Evolutionary conservation across 2,329 filamentous ascomycete genomes (phyloP), one percentile per base, ranked within the genome.

Genomic region (Tricladium varicosporioides): DNA sequence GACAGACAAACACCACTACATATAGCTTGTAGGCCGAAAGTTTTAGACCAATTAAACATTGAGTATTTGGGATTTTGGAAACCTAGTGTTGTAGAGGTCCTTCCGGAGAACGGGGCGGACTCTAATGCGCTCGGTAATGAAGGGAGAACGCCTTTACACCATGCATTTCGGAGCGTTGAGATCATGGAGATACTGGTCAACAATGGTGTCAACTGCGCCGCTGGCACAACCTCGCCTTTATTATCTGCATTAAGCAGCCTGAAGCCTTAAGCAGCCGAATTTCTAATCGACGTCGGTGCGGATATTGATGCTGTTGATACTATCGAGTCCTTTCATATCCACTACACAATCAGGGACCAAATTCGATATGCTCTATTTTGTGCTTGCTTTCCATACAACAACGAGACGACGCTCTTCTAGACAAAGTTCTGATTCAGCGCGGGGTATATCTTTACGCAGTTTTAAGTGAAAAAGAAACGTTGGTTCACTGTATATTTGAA

Each of bases 81-180:
- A n/a, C 43, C 15, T 5, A 11, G 18, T 16, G n/a, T 1, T 48
- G n/a, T 48, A 36, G 42, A 15, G n/a, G 27, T 48, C 16, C 27
- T 54, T 22, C 27, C 33, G 9, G 43, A 33, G 1, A 15, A 16
- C 13, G 22, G n/a, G 8, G 42, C 43, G 19, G 46, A 54, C 52
- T 13, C 27, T 2, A 19, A 48, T 22, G 18, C 18, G 15, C 15
- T 46, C 10, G 43, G 36, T 32, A 36, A 42, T 8, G 46, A 16
- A 13, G 52, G 52, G 44, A 44, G n/a, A n/a, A 19, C 52, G 27
- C 45, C 52, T 44, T 36, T 56, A 5, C 16, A 56, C 49, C 7
- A 27, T 13, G 5, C 49, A 18, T 13, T 4, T 16, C 5, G 9
- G 13, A 16, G 15, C 16, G 4, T 18, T 11, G 15, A 46, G 10